Conservation (phyloP, 2,329 filamentous ascomycete genomes). For the Colletotrichum sp. region DNA sequence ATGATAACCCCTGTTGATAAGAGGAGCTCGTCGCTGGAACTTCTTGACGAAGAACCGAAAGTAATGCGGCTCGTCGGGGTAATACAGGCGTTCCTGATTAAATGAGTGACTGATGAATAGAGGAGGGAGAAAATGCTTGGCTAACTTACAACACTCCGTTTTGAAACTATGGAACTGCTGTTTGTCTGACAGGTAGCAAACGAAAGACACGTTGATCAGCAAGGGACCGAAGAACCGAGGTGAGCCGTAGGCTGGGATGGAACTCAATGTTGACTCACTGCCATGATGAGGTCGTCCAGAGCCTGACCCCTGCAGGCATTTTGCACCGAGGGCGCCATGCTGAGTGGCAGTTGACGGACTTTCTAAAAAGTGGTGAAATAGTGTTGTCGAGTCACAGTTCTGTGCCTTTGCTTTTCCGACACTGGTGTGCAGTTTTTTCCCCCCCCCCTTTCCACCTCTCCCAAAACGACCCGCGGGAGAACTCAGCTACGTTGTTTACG, state of each 20-base stretch:
- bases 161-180: slow-evolving; percentile 90
- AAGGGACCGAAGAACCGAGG: not conserved
- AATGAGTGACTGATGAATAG: not conserved
- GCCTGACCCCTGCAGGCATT: slow-evolving; percentile 2
- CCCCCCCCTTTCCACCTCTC: not conserved
- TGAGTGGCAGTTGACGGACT: not conserved
- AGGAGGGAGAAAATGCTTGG: not conserved
- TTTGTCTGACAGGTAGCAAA: slow-evolving; percentile 67
- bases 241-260: not conserved
- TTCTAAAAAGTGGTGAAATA: not conserved
- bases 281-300: slow-evolving; percentile 60
- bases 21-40: slow-evolving; percentile 79
- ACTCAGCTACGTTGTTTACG: not conserved
- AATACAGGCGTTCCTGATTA: slow-evolving; percentile 67
- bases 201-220: not conserved
- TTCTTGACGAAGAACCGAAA: slow-evolving; percentile 89
- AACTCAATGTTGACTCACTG: slow-evolving; percentile 42
- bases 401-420: not conserved
- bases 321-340: not conserved
- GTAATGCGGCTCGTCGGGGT: slow-evolving; percentile 78
- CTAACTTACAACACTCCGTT: slow-evolving; percentile 78
- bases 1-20: slow-evolving; percentile 92
- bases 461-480: not conserved
- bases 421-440: not conserved
- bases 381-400: not conserved